phyloP scores from a whole-genome alignment of 192 early-diverging fungal genomes.

The Coemansia sp. region DNA sequence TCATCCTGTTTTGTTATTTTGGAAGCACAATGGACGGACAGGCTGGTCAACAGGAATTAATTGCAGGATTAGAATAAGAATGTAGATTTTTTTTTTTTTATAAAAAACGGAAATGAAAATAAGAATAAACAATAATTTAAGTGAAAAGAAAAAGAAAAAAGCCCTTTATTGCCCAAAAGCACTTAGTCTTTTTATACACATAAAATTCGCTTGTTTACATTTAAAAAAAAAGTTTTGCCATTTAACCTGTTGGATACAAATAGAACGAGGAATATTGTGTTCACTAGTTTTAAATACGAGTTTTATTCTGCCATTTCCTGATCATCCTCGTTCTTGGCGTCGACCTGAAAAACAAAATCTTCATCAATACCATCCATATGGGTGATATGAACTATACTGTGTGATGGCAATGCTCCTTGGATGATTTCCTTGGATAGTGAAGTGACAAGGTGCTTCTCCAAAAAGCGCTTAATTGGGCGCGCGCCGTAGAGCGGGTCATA shows the following conservation, averaged over 20 bases:
- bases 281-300: background rate
- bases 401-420: conserved; percentile 61
- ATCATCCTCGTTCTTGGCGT: conserved; percentile 28
- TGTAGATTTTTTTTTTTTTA: too few relatives aligned
- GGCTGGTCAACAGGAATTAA: background rate
- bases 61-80: too few relatives aligned
- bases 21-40: background rate
- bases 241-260: background rate
- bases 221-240: background rate
- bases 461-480: conserved; percentile 83
- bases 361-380: conserved; percentile 23
- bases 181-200: too few relatives aligned
- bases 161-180: too few relatives aligned
- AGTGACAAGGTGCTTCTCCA: conserved; percentile 87
- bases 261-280: too few relatives aligned
- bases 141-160: conserved; percentile 9
- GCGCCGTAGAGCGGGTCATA: conserved; percentile 97
- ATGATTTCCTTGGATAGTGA: conserved; percentile 72
- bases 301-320: conserved; percentile 26
- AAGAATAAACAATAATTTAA: background rate
- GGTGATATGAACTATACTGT: conserved; percentile 56
- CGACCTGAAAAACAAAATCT: conserved; percentile 46
- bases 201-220: too few relatives aligned
- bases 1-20: background rate
- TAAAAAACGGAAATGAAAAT: background rate